Evolutionary conservation across 176 grass and related monocot genomes (phyloP).

Genomic region (Saccharum officinarum): DNA sequence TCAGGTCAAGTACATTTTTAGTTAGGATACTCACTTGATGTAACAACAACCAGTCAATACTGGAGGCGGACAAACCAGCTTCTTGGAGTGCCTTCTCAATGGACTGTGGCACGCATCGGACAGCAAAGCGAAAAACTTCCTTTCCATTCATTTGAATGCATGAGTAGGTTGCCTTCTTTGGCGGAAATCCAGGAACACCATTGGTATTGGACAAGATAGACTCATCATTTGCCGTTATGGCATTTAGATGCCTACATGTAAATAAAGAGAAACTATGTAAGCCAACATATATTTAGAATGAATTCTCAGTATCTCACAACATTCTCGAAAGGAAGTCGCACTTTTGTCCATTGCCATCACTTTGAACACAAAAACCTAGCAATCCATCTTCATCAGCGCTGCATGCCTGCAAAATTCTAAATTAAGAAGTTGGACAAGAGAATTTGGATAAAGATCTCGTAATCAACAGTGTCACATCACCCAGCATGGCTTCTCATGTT

Average conservation of each 20-base stretch:
- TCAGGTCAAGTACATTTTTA: neutral
- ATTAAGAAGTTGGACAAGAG: slow-evolving; percentile 30
- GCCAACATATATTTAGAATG: neutral
- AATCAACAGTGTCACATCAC: neutral
- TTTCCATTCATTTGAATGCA: slow-evolving; percentile 95
- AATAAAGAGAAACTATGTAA: slow-evolving; percentile 36
- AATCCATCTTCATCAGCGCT: slow-evolving; percentile 75
- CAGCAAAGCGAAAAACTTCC: slow-evolving; percentile 95
- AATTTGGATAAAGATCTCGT: slow-evolving; percentile 2
- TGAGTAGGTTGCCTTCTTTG: slow-evolving; percentile 72
- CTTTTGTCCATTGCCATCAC: slow-evolving; percentile 88
- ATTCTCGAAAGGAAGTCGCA: slow-evolving; percentile 15
- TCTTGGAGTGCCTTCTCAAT: slow-evolving; percentile 80
- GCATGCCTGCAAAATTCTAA: slow-evolving; percentile 62
- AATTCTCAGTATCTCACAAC: neutral
- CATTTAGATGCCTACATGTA: slow-evolving; percentile 38
- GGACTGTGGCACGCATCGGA: slow-evolving; percentile 75
- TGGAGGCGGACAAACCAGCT: slow-evolving; percentile 63
- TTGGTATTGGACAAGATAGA: slow-evolving; percentile 57
- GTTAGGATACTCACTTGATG: slow-evolving; percentile 73
- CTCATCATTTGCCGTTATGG: slow-evolving; percentile 13
- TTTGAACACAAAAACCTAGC: slow-evolving; percentile 78
- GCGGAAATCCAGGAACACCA: slow-evolving; percentile 63
- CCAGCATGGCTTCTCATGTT: neutral
- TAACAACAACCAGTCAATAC: slow-evolving; percentile 89